Evolutionary conservation across 805 yeast species (phyloP).

Genomic region (Wickerhamiella sergipiensis): DNA sequence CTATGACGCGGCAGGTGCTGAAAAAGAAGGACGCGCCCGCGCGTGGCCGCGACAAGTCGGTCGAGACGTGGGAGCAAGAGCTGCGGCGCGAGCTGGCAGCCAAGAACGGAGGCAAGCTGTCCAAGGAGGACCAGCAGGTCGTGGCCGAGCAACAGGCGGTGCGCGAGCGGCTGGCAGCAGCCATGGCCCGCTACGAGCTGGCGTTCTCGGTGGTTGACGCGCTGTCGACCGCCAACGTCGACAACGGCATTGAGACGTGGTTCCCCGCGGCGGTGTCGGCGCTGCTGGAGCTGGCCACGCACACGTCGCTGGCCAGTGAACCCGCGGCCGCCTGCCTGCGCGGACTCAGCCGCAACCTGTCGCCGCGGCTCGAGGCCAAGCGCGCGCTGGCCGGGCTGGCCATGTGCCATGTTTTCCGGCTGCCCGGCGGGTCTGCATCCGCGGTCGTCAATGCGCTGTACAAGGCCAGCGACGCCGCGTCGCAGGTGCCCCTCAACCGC

Average conservation of each 20-base stretch:
- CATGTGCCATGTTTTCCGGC: neutral
- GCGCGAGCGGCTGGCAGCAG: constrained; percentile 32
- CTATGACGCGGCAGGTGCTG: constrained; percentile 51
- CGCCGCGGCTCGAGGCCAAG: constrained; percentile 34
- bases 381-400: constrained; percentile 24
- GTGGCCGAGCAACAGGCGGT: constrained; percentile 45
- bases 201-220: constrained; percentile 40
- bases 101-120: constrained; percentile 36
- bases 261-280: constrained; percentile 47
- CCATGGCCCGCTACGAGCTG: constrained; percentile 31
- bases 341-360: constrained; percentile 37
- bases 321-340: constrained; percentile 34
- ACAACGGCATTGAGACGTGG: constrained; percentile 60
- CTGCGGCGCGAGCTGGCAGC: constrained; percentile 61
- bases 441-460: constrained; percentile 47
- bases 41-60: constrained; percentile 24
- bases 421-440: neutral
- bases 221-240: constrained; percentile 39
- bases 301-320: constrained; percentile 25
- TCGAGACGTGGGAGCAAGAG: constrained; percentile 73
- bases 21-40: constrained; percentile 26
- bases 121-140: constrained; percentile 69
- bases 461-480: constrained; percentile 59
- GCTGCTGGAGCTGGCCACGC: constrained; percentile 33
- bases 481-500: constrained; percentile 56